phyloP scores from a whole-genome alignment of 1,139 yeast genomes.

The Entelexis sorbosivorans region DNA sequence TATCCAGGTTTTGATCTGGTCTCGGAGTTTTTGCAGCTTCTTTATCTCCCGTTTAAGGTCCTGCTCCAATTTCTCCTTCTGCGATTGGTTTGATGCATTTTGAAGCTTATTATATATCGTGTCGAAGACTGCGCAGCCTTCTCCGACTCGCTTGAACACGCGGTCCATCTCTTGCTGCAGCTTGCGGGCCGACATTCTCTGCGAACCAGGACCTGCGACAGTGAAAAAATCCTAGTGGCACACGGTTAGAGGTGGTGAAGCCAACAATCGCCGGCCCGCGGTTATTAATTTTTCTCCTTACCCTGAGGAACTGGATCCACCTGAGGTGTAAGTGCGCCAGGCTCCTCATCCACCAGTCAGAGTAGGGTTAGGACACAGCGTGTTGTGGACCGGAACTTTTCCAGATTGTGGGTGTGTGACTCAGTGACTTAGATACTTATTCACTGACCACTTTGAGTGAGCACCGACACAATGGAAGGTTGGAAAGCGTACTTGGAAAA shows the following conservation, averaged over 20 bases:
- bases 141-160: slow-evolving; percentile 85
- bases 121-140: slow-evolving; percentile 85
- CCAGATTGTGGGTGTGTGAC: not conserved
- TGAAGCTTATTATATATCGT: slow-evolving; percentile 77
- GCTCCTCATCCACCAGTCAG: not conserved
- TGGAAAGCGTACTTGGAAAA: slow-evolving; percentile 66
- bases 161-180: slow-evolving; percentile 68
- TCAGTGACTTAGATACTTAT: not conserved
- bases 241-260: not conserved
- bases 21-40: slow-evolving; percentile 85
- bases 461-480: slow-evolving; percentile 30
- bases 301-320: not conserved
- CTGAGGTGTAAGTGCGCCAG: not conserved
- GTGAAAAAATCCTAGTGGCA: slow-evolving; percentile 6
- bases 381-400: not conserved
- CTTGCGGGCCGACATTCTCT: slow-evolving; percentile 24
- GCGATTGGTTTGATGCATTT: slow-evolving; percentile 71
- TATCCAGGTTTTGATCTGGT: slow-evolving; percentile 92
- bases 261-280: not conserved
- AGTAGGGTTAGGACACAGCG: not conserved
- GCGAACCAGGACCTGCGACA: not conserved
- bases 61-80: slow-evolving; percentile 85
- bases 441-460: not conserved
- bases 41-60: slow-evolving; percentile 94
- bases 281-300: slow-evolving; percentile 6